Conservation (phyloP, 139 green algal species). For the Klebsormidium nitens region DNA sequence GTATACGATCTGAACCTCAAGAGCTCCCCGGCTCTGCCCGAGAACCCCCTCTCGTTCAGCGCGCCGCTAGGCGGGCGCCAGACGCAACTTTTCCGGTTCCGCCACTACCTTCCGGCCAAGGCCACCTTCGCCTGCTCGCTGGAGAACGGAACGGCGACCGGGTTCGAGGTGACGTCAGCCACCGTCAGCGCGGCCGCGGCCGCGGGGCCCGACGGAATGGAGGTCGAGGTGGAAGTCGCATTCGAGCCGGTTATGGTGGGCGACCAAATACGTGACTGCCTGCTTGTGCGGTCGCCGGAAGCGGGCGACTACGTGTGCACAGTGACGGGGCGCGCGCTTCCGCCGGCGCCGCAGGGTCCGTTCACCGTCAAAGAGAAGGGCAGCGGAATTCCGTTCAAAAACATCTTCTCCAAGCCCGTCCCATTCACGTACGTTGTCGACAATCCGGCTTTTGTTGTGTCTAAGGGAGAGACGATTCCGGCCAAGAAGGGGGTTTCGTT, state of each 20-base stretch:
- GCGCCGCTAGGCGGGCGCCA: conserved; percentile 60
- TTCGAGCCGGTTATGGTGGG: conserved; percentile 66
- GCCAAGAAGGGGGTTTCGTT: conserved; percentile 63
- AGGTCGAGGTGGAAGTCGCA: conserved; percentile 57
- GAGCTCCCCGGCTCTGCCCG: conserved; percentile 50
- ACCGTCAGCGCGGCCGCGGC: conserved; percentile 35
- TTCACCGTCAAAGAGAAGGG: conserved; percentile 41
- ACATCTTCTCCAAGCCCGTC: conserved; percentile 59
- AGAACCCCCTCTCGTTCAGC: conserved; percentile 55
- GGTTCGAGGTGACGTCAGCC: conserved; percentile 42
- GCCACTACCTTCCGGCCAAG: conserved; percentile 64
- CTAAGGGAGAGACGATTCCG: conserved; percentile 50
- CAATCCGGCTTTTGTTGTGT: conserved; percentile 66
- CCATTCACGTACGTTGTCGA: conserved; percentile 65
- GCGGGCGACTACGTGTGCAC: conserved; percentile 62
- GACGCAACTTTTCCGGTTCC: conserved; percentile 63
- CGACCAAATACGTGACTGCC: conserved; percentile 55
- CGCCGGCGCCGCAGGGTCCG: conserved; percentile 65
- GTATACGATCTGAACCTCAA: conserved; percentile 60
- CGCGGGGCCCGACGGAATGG: conserved; percentile 43
- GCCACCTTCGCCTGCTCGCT: conserved; percentile 57
- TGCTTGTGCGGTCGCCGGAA: conserved; percentile 47
- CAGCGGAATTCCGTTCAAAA: conserved; percentile 46
- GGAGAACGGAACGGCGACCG: not conserved
- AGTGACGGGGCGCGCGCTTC: conserved; percentile 58